These are phyloP conservation scores for Yamadazyma taylorii DNA, from an alignment of 1,139 yeast species.

Conservation along the genomic window DNA sequence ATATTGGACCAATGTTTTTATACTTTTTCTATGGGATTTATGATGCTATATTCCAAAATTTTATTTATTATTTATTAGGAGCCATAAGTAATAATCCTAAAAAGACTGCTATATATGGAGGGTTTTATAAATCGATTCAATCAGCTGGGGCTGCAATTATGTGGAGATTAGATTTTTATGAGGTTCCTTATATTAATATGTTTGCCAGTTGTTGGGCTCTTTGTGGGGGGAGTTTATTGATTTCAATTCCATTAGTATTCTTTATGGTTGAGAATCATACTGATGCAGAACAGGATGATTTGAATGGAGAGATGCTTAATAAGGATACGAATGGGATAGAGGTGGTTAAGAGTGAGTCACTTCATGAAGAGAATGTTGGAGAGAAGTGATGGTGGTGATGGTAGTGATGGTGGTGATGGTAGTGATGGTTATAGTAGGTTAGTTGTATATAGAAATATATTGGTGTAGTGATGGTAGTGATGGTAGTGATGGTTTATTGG, in stretches of 20 bases:
- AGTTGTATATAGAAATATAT: too few relatives aligned
- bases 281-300: conserved; percentile 37
- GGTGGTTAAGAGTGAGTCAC: conserved; percentile 2
- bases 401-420: too few relatives aligned
- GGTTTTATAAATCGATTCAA: conserved; percentile 64
- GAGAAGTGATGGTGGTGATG: too few relatives aligned
- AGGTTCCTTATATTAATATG: conserved; percentile 41
- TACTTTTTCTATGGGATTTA: conserved; percentile 60
- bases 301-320: conserved; percentile 17
- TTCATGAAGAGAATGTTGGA: not conserved
- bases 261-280: conserved; percentile 48
- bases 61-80: conserved; percentile 57
- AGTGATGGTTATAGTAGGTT: too few relatives aligned
- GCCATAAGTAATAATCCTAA: conserved; percentile 58
- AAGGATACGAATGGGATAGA: conserved; percentile 3
- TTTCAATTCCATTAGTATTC: conserved; percentile 41
- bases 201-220: conserved; percentile 61
- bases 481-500: too few relatives aligned
- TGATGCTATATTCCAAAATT: conserved; percentile 61
- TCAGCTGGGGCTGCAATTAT: conserved; percentile 64
- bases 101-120: conserved; percentile 58
- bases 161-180: conserved; percentile 53
- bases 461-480: too few relatives aligned
- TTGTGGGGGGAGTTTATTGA: conserved; percentile 45
- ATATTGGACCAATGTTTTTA: conserved; percentile 61